Conservation (phyloP, 164 flowering plant species). For the Pachysandra terminalis region DNA sequence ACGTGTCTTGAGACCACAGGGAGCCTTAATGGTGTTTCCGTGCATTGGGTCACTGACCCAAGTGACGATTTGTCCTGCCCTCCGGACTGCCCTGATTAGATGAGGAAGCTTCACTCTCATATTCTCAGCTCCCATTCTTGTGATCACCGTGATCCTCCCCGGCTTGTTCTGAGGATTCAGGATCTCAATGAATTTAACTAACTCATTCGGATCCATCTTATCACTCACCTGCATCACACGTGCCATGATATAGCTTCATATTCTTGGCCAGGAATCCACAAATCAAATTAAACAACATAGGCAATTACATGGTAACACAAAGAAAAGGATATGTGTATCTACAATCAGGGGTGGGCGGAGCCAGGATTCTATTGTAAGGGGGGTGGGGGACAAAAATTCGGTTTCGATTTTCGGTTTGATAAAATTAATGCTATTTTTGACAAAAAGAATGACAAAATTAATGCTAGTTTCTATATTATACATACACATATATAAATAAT, state of each 20-base stretch:
- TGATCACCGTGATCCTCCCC: slow-evolving; percentile 44
- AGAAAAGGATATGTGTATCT: too few relatives aligned
- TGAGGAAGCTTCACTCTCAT: slow-evolving; percentile 53
- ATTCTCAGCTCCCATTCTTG: slow-evolving; percentile 56
- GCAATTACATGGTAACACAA: too few relatives aligned
- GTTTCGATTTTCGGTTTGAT: too few relatives aligned
- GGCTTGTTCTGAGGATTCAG: slow-evolving; percentile 52
- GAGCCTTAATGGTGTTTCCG: slow-evolving; percentile 18
- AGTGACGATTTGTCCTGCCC: slow-evolving; percentile 51
- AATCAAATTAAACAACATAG: too few relatives aligned
- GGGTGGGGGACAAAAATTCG: too few relatives aligned
- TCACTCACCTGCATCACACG: slow-evolving; percentile 38
- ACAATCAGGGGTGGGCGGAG: too few relatives aligned
- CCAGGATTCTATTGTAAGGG: too few relatives aligned
- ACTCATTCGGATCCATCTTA: slow-evolving; percentile 52
- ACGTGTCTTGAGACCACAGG: slow-evolving; percentile 36
- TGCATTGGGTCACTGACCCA: slow-evolving; percentile 64
- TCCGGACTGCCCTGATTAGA: slow-evolving; percentile 46
- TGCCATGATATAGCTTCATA: neutral
- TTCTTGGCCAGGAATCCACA: neutral
- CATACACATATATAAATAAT: too few relatives aligned
- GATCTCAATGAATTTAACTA: slow-evolving; percentile 45
- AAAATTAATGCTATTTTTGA: too few relatives aligned
- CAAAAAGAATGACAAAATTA: too few relatives aligned
- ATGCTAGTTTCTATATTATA: too few relatives aligned